Evolutionary conservation across 2,329 filamentous ascomycete genomes (phyloP), one percentile per base, ranked within the genome.

Genomic region (Aspergillus awamori): DNA sequence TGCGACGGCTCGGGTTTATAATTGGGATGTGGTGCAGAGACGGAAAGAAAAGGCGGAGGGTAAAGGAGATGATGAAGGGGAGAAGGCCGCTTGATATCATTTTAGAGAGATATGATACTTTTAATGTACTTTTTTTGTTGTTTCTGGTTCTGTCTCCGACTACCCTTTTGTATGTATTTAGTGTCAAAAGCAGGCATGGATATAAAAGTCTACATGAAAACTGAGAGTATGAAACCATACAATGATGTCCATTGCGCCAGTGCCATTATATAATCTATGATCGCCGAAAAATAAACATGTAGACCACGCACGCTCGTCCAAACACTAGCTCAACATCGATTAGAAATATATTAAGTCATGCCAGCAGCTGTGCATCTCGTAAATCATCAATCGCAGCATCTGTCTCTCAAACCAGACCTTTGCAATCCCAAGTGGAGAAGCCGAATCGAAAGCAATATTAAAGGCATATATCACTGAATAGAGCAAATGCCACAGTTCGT

Each of bases 21-120:
- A 99, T 78, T 98, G 95, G 94, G 95, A 99, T 72, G 93, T 99
- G 4, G 92, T 94, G 47, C 91, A 97, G 82, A 92, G 96, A 79
- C 85, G 95, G 69, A 97, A 97, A 82, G 93, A 97, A 63, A 95
- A 93, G 77, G 83, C 80, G 3, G 80, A 83, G 43, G 80, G 79
- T 52, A 79, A 80, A 74, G 77, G 77, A 13, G 77, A 77, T 59
- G 73, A 72, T 54, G 85, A 87, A 36, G 11, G 1, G 64, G 87
- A 77, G 45, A 74, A 74, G 33, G 30, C 45, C 5, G 15, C 17
- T 47, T 49, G 15, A 17, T 36, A 22, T 39, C 15, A 26, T 30
- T 26, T 57, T 45, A 15, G n/a, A 36, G 33, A 36, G 33, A 36
- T 36, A 36, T 13, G 33, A 30, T 30, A 30, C 28, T 30, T 30